Base-by-base conservation (phyloP, 2,329 filamentous ascomycete genomes). In the Furcasterigmium sp. region DNA sequence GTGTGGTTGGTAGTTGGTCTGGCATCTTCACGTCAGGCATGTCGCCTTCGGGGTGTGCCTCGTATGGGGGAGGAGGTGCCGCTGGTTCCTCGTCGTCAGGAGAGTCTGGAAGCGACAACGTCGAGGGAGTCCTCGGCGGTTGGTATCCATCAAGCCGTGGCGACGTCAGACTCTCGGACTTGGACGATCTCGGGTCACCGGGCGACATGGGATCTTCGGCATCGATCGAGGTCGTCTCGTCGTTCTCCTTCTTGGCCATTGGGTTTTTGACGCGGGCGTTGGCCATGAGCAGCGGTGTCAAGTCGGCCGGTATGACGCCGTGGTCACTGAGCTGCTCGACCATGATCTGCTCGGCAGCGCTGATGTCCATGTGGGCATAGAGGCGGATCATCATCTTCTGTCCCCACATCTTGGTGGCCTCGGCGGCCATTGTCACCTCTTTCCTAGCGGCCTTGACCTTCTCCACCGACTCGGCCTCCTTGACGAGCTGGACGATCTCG, bases 341-440 rank as follows among this genome's bases (percentile, higher is more conserved):
- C 93, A 98, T 98, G 62, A 98, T 74, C 69, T 98, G 93, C 65
- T 98, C 93, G 13, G 80, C 84, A 18, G 84, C 73, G 57, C 84
- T 90, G 56, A 98, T 94, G 47, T 98, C 93, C 93, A 98, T 98
- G 64, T 98, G 93, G 11, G 81, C 72, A 62, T 97, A 98, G 11
- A 98, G 63, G 19, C 91, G 82, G 47, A 96, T 82, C 91, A 98
- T 98, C 77, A 95, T 95, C 69, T 94, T 94, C 62, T 98, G 93
- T 44, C 87, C 83, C 91, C 91, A 98, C 86, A 96, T 96, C 63
- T 85, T 85, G 69, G 87, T 84, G 28, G 83, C 79, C 62, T 96
- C 93, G 10, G 82, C 69, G 1, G 86, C 80, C 47, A 84, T 68
- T 23, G 78, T 74, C 10, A 90, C 61, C 35, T 82, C 70, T 61